Base-by-base conservation (phyloP, 495 filamentous ascomycete genomes). In the Hyaloscypha variabilis region DNA sequence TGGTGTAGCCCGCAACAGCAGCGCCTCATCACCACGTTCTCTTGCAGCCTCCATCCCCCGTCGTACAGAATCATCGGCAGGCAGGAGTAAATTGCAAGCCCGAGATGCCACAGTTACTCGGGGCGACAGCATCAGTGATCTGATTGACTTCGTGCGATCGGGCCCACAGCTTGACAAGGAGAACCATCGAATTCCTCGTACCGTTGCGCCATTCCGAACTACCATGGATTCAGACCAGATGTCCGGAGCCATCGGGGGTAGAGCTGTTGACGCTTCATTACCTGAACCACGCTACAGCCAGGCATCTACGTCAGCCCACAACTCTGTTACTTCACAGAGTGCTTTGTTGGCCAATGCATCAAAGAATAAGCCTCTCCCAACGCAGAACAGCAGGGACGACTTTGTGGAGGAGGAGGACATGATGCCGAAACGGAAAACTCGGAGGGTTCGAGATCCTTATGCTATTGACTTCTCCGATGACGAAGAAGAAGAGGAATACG, bases 61-160 rank as follows among this genome's bases (percentile, higher is more conserved):
- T 25, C 68, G 71, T 39, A 30, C 71, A 24, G 65, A 66, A 14
- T 73, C 71, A 11, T 65, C 69, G 11, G 60, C 63, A 31, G 71
- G 71, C 19, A 73, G 81, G 26, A 78, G 77, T 42, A 82, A 81
- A 51, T 77, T 92, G 54, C 86, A 93, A 77, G 88, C 93, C 65
- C 89, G 93, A 21, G 85, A 88, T 66, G 84, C 92, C n/a, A 78
- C 83, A 30, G 81, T 84, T 24, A 78, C 85, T 26, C 78, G 79
- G 29, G 83, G 81, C 50, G 87, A 87, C 54, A 84, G 87, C 69
- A 96, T 87, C 54, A 88, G 89, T 2, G 95, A 97, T 65, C 77
- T 99, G 46, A 96, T 97, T 58, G 92, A 98, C 71, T 98, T 98
- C 77, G 94, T 99, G 60, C 88, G 93, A 56, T 87, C 91, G 75